These are phyloP conservation scores for Moringa oleifera DNA, from an alignment of 345 rosid genomes.

Conservation along the genomic window DNA sequence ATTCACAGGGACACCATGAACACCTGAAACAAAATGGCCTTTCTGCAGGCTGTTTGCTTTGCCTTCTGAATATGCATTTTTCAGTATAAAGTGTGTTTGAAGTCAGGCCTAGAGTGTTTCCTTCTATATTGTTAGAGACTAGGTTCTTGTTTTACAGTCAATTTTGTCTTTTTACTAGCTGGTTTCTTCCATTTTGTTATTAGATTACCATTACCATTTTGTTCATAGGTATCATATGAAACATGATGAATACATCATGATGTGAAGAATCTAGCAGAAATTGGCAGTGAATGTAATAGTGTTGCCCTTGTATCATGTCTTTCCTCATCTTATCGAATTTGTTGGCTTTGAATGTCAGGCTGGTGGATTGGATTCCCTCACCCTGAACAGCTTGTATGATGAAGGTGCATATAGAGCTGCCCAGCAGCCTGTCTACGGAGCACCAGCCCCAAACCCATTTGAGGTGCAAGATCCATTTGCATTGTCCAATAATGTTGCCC, in stretches of 20 bases:
- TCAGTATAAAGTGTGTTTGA: neutral
- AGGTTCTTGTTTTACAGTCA: neutral
- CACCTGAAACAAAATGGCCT: no score
- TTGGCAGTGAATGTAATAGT: no score
- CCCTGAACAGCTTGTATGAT: constrained; percentile 76
- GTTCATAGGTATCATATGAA: neutral
- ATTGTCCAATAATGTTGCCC: constrained; percentile 39
- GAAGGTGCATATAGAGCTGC: constrained; percentile 81
- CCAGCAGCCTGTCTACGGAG: constrained; percentile 75
- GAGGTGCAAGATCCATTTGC: constrained; percentile 76
- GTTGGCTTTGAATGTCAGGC: constrained; percentile 42
- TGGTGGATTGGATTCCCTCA: constrained; percentile 92
- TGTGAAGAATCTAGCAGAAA: no score
- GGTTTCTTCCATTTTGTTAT: neutral
- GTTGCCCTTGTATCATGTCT: neutral
- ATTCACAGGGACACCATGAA: no score
- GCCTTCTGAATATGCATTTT: neutral
- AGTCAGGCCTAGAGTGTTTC: neutral
- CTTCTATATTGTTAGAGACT: no score
- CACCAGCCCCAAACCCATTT: constrained; percentile 86
- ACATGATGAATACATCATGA: no score
- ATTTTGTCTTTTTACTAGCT: neutral
- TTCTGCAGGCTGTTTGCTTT: neutral
- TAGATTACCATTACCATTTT: neutral
- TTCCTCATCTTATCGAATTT: neutral